Evolutionary conservation across 129 eudicot species (phyloP).

Genomic region (Flaveria brownii): DNA sequence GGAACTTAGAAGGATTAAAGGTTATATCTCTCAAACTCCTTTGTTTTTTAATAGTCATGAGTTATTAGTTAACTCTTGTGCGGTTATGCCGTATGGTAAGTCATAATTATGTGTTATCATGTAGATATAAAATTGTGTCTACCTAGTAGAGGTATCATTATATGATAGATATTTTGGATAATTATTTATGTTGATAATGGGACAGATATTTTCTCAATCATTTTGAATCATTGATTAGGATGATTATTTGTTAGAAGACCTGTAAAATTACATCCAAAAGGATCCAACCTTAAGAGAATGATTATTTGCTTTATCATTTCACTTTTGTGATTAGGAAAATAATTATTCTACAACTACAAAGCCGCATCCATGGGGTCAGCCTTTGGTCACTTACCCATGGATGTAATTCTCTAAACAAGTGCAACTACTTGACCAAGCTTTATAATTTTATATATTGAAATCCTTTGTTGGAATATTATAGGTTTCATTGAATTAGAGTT

Average conservation of each 20-base stretch:
- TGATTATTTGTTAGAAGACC: not conserved
- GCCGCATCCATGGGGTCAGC: not conserved
- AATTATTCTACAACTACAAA: not conserved
- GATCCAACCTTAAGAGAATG: not conserved
- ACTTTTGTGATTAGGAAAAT: not conserved
- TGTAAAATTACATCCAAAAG: not conserved
- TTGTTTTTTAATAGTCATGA: not conserved
- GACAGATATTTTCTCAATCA: not conserved
- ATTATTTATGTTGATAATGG: not conserved
- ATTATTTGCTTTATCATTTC: not conserved
- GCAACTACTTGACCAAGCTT: constrained; percentile 8
- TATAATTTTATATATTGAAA: not conserved
- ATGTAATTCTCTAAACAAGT: not conserved
- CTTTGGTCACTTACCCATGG: not conserved
- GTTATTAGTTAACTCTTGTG: not conserved
- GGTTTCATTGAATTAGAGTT: not conserved
- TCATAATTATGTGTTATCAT: not conserved
- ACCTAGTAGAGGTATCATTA: not conserved
- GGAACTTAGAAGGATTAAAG: constrained; percentile 97
- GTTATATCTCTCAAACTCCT: constrained; percentile 40
- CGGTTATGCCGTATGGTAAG: not conserved
- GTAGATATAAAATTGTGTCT: not conserved
- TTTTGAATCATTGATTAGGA: constrained; percentile 1
- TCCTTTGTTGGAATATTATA: not conserved
- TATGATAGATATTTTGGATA: not conserved